Base-by-base conservation (phyloP, 2,329 filamentous ascomycete species). In the Elsinoe arachidis region DNA sequence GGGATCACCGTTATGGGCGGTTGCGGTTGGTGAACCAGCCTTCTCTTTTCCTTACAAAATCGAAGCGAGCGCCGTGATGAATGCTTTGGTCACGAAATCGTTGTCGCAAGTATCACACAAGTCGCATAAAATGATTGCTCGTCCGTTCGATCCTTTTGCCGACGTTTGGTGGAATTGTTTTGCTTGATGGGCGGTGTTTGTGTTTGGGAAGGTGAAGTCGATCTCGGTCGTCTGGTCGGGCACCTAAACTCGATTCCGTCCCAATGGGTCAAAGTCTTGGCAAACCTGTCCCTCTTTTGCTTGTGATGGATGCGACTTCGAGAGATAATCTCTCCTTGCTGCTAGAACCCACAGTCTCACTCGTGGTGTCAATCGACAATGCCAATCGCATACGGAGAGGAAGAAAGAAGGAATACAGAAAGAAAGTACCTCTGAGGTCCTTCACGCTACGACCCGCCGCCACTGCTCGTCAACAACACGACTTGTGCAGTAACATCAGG, bases 211-310 rank as follows among this genome's bases (percentile, higher is more conserved):
- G 35, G 49, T 53, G 49, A 53, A 21, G 49, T 53, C 19, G 10
- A 17, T 14, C 12, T n/a, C 30, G 38, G 41, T 19, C 41, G 26
- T 51, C 46, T 46, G 41, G 21, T n/a, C 15, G 15, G 14, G 47
- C 17, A 2, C 14, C 47, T 37, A 12, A 15, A n/a, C 26, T n/a
- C 44, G 44, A n/a, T 34, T 37, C 47, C 47, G 30, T 33, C 49
- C 49, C 15, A 53, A 53, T 33, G 49, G 34, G 2, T 17, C 15
- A 11, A 30, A 34, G 34, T 84, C 72, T 85, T 78, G 79, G 85
- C 85, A 86, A 96, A 91, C 59, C 53, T 53, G 82, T 96, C 90
- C 76, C 97, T 91, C 87, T 95, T 92, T 78, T 99, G 85, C 73
- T 85, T 79, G 80, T 52, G 47, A 52, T 33, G 26, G 47, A 37